Evolutionary conservation across 768 basidiomycete genomes (phyloP).

Genomic region (Lyophyllum semitale): DNA sequence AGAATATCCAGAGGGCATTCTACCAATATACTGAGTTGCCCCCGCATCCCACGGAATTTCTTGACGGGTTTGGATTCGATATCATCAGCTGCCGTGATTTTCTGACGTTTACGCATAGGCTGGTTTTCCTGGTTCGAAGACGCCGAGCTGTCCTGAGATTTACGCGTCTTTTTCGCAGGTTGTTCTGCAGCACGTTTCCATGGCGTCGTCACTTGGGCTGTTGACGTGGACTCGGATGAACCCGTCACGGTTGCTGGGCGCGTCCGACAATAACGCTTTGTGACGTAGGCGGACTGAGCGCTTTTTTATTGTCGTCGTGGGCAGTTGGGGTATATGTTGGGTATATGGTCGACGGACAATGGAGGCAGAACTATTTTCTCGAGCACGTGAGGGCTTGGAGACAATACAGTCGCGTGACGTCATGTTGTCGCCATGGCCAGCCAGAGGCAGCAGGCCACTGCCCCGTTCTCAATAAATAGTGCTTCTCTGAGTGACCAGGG

Average conservation of each 20-base stretch:
- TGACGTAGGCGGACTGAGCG: not conserved
- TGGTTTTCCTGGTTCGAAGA: not conserved
- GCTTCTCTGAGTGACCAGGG: not conserved
- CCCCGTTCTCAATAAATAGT: slow-evolving; percentile 13
- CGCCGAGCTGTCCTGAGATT: not conserved
- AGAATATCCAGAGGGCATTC: slow-evolving; percentile 3
- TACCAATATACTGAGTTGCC: not conserved
- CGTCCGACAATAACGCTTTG: not conserved
- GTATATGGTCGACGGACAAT: too few relatives aligned
- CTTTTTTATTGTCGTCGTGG: not conserved
- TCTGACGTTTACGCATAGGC: too few relatives aligned
- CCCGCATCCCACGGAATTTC: slow-evolving; percentile 3
- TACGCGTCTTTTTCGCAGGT: not conserved
- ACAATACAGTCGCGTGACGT: slow-evolving; percentile 20
- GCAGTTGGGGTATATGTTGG: not conserved
- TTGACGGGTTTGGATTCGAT: not conserved
- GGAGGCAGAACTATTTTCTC: too few relatives aligned
- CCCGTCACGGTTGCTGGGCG: not conserved
- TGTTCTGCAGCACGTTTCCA: not conserved
- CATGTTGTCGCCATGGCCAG: slow-evolving; percentile 12
- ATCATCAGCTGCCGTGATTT: not conserved
- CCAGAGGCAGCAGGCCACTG: too few relatives aligned
- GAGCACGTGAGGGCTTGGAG: not conserved
- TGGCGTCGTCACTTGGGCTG: not conserved
- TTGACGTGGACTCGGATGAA: not conserved